Percentiles rank a stretch among this genome's conserved stretches.
phyloP scores from a whole-genome alignment of 345 rosid genomes.

The Lagerstroemia speciosa region DNA sequence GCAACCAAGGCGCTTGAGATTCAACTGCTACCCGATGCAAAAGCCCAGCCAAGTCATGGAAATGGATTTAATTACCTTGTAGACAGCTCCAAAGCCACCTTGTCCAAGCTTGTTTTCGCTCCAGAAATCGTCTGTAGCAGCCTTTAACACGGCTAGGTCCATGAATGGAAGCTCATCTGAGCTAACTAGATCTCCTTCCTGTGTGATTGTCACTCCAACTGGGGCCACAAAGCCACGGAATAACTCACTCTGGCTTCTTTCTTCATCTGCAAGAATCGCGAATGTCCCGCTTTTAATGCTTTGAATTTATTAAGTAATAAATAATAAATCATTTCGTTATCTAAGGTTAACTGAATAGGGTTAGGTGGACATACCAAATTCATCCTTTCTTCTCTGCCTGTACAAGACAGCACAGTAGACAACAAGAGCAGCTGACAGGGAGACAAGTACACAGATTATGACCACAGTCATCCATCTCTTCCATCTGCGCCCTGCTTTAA shows the following conservation, averaged over 20 bases:
- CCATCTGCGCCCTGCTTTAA: conserved; percentile 21
- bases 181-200: conserved; percentile 16
- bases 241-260: conserved; percentile 13
- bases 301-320: neutral
- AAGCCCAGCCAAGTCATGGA: neutral
- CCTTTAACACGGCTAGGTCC: conserved; percentile 11
- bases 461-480: conserved; percentile 13
- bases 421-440: conserved; percentile 10
- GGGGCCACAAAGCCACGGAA: conserved; percentile 18
- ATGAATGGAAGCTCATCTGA: conserved; percentile 29
- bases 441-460: neutral
- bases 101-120: conserved; percentile 26
- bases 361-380: neutral
- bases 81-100: conserved; percentile 36
- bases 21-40: neutral
- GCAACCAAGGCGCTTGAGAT: neutral
- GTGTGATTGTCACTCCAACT: conserved; percentile 12
- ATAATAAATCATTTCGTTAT: too few species aligned
- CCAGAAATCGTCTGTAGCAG: conserved; percentile 29
- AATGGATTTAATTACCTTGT: conserved; percentile 17
- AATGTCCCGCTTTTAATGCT: neutral
- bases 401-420: conserved; percentile 9
- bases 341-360: too few species aligned
- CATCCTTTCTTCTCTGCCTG: conserved; percentile 1
- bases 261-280: conserved; percentile 14